Percentiles rank a stretch among this genome's conserved stretches.
These are phyloP conservation scores for Hydnum rufescens DNA, from an alignment of 768 basidiomycete species.

Conservation along the genomic window DNA sequence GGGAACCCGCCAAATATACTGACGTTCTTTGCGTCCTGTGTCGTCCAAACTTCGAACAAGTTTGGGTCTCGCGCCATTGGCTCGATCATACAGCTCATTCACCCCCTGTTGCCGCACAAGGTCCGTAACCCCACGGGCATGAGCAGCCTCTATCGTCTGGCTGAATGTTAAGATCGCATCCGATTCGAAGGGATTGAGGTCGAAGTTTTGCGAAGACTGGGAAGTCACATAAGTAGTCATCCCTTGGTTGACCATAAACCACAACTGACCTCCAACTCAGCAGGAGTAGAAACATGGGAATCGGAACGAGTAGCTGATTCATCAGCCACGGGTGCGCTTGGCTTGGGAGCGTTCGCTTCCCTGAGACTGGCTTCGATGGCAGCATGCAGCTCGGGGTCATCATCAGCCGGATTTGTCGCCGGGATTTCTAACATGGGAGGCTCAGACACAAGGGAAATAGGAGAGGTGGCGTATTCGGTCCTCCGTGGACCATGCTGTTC, in stretches of 20 bases:
- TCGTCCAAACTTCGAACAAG: constrained; percentile 71
- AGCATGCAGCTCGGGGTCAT: constrained; percentile 78
- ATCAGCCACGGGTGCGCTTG: constrained; percentile 53
- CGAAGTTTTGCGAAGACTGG: constrained; percentile 51
- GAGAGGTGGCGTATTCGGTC: constrained; percentile 47
- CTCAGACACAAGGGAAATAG: constrained; percentile 32
- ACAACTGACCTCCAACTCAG: not conserved
- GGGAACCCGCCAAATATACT: constrained; percentile 15
- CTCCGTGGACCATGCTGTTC: constrained; percentile 25
- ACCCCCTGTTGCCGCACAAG: constrained; percentile 68
- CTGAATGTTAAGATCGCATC: constrained; percentile 81
- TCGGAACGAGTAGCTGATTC: constrained; percentile 15
- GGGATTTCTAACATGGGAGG: constrained; percentile 38
- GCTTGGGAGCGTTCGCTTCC: constrained; percentile 60
- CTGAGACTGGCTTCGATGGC: constrained; percentile 89
- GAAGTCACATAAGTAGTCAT: constrained; percentile 10
- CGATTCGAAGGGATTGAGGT: constrained; percentile 61
- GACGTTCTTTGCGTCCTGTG: constrained; percentile 67
- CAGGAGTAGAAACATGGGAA: not conserved
- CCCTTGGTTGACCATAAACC: not conserved
- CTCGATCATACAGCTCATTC: constrained; percentile 67
- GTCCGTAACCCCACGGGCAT: constrained; percentile 57
- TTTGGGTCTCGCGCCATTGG: constrained; percentile 58
- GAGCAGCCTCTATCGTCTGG: constrained; percentile 72
- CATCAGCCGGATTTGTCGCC: constrained; percentile 39